Conservation (phyloP, 352 stramenopile genomes). For the Blastocystis sp. region DNA sequence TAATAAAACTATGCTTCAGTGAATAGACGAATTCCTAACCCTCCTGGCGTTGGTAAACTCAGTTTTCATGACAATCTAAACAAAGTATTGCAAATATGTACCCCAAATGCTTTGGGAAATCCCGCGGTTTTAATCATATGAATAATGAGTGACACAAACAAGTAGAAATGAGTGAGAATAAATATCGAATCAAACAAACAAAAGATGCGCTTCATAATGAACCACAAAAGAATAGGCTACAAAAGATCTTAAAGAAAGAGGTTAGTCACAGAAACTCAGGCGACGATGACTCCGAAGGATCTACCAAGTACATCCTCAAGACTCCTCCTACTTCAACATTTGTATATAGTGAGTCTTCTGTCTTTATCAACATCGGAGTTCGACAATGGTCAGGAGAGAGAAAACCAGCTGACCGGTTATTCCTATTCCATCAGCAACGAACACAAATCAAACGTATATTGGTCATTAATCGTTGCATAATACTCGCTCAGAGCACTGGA, state of each 20-base stretch:
- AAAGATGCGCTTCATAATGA: background rate
- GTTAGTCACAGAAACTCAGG: conserved; percentile 41
- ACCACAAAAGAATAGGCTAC: conserved; percentile 23
- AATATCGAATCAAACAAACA: conserved; percentile 3
- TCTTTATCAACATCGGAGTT: conserved; percentile 12
- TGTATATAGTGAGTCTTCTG: conserved; percentile 8
- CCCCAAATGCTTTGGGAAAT: background rate
- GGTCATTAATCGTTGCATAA: background rate
- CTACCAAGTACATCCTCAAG: background rate
- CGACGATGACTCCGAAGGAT: conserved; percentile 19
- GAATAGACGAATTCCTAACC: background rate
- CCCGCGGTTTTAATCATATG: background rate
- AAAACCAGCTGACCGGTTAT: conserved; percentile 9
- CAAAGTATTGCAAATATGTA: background rate
- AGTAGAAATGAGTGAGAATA: too few species aligned
- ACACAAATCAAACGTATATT: background rate
- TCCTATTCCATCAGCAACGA: background rate
- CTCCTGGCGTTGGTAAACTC: conserved; percentile 53
- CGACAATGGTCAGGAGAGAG: conserved; percentile 49
- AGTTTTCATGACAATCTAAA: conserved; percentile 47
- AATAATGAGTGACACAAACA: background rate
- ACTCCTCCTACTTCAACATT: background rate
- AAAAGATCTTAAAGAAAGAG: background rate
- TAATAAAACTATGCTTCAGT: background rate
- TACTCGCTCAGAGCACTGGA: conserved; percentile 13